phyloP scores from a whole-genome alignment of 768 basidiomycete species.

The Suillus decipiens region DNA sequence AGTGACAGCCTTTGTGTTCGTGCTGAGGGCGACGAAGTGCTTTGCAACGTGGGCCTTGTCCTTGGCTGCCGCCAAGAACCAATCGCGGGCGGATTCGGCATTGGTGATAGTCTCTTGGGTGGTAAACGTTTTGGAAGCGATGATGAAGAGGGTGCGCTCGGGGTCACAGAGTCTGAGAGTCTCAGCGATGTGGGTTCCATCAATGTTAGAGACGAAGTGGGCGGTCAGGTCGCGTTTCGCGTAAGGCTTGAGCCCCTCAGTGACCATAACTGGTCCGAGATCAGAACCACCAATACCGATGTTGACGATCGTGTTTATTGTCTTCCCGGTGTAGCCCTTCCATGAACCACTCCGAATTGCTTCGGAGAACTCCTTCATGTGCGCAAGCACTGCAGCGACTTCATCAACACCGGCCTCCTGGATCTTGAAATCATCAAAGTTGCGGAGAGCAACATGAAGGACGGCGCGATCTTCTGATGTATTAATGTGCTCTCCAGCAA shows the following conservation, averaged over 20 bases:
- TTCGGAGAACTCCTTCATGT: constrained; percentile 91
- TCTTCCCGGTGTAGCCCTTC: constrained; percentile 98
- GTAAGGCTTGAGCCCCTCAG: constrained; percentile 94
- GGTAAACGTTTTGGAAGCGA: constrained; percentile 99
- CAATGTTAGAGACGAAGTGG: constrained; percentile 96
- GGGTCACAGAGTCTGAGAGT: constrained; percentile 78
- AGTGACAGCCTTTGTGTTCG: constrained; percentile 92
- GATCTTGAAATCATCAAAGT: constrained; percentile 77
- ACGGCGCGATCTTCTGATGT: constrained; percentile 98
- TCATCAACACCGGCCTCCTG: constrained; percentile 79
- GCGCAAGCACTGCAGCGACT: constrained; percentile 79
- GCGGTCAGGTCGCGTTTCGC: constrained; percentile 84
- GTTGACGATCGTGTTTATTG: constrained; percentile 94
- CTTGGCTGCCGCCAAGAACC: constrained; percentile 86
- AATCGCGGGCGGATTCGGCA: constrained; percentile 88
- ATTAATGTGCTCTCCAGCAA: constrained; percentile 95
- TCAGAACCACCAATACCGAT: constrained; percentile 99
- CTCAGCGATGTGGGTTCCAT: constrained; percentile 96
- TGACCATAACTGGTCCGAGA: constrained; percentile 98
- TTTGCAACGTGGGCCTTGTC: constrained; percentile 94
- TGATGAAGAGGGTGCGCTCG: constrained; percentile 94
- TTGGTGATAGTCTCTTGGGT: constrained; percentile 99
- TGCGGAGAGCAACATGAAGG: constrained; percentile 90
- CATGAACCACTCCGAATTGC: constrained; percentile 82
- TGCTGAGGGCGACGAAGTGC: constrained; percentile 98